Percentiles rank a stretch among this genome's conserved stretches.
These are phyloP conservation scores for Henningerozyma blattae DNA, from an alignment of 805 yeast species.

Conservation along the genomic window DNA sequence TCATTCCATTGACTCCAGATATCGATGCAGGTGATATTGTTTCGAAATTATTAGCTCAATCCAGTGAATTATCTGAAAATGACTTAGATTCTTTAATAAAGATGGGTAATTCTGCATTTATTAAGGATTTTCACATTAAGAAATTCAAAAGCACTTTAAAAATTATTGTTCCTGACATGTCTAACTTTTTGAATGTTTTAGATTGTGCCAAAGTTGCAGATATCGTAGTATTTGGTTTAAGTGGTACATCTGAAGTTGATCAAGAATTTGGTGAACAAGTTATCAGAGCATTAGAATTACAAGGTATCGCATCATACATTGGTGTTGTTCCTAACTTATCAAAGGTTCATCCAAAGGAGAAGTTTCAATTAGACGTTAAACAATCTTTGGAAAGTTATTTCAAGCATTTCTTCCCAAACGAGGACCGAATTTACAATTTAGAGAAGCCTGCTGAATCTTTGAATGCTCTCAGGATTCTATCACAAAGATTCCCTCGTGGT, in stretches of 20 bases:
- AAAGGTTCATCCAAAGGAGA: constrained; percentile 54
- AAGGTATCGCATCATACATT: constrained; percentile 76
- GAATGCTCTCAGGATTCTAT: constrained; percentile 59
- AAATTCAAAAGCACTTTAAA: constrained; percentile 70
- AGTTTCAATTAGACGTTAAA: constrained; percentile 60
- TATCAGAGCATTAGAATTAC: constrained; percentile 76
- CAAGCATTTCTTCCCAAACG: constrained; percentile 68
- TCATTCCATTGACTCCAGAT: constrained; percentile 71
- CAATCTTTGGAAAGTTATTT: constrained; percentile 55
- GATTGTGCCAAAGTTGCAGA: constrained; percentile 88
- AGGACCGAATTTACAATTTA: constrained; percentile 63
- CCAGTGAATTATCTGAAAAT: constrained; percentile 26
- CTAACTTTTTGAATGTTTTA: constrained; percentile 52
- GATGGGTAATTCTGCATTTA: constrained; percentile 29
- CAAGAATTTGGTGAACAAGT: constrained; percentile 75
- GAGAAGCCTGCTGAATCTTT: constrained; percentile 58
- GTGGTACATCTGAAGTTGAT: constrained; percentile 78
- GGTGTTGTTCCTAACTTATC: constrained; percentile 72
- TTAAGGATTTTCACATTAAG: constrained; percentile 39
- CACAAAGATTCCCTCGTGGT: constrained; percentile 79
- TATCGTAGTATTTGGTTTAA: constrained; percentile 78
- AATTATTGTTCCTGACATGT: constrained; percentile 57
- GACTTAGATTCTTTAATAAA: constrained; percentile 22
- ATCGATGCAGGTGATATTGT: constrained; percentile 45
- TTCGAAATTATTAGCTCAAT: constrained; percentile 32